phyloP scores from a whole-genome alignment of 2,329 filamentous ascomycete genomes.

The Exophiala spinifera region DNA sequence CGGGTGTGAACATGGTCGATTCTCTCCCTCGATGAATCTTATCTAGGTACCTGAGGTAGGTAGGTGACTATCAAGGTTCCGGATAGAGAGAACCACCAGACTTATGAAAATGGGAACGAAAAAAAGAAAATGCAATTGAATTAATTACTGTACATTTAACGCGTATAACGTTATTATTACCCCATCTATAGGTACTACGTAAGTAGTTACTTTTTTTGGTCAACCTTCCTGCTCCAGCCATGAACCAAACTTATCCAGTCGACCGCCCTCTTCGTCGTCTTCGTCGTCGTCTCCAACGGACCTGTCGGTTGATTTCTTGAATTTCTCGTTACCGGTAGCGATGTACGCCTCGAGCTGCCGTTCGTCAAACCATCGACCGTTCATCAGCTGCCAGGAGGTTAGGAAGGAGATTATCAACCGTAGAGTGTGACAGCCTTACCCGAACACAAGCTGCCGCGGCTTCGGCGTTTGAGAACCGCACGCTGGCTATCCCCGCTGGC shows the following conservation, averaged over 20 bases:
- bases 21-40: too few relatives aligned
- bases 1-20: too few relatives aligned
- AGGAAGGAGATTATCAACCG: not conserved
- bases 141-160: not conserved
- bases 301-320: constrained; percentile 61
- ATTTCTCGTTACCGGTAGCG: constrained; percentile 68
- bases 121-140: too few relatives aligned
- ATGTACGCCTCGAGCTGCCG: constrained; percentile 69
- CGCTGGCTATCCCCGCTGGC: constrained; percentile 75
- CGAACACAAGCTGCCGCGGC: constrained; percentile 69
- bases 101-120: too few relatives aligned
- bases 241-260: constrained; percentile 48
- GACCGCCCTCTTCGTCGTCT: constrained; percentile 47
- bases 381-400: constrained; percentile 58
- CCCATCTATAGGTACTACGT: too few relatives aligned
- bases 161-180: too few relatives aligned
- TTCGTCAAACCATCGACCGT: constrained; percentile 75
- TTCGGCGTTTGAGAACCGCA: constrained; percentile 72
- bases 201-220: too few relatives aligned
- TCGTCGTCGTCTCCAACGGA: constrained; percentile 46
- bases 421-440: constrained; percentile 33
- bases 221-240: constrained; percentile 44
- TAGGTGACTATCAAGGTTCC: too few relatives aligned
- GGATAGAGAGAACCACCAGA: not conserved
- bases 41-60: too few relatives aligned